phyloP scores from a whole-genome alignment of 2,329 filamentous ascomycete species.

The Aureobasidium sp. region DNA sequence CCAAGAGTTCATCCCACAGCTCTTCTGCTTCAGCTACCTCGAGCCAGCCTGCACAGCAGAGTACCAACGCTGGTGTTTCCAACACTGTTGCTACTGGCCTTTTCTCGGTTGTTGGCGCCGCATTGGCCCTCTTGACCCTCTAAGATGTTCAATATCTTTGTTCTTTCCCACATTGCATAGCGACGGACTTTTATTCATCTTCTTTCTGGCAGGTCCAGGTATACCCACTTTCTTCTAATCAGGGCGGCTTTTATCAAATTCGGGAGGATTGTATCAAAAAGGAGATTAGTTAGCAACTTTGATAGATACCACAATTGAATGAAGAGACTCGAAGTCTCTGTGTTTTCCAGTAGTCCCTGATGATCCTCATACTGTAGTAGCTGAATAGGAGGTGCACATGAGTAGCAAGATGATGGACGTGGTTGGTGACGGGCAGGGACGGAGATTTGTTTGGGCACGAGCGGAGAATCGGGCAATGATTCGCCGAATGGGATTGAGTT shows the following conservation, averaged over 20 bases:
- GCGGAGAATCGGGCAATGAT: not conserved
- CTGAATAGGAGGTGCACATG: not conserved
- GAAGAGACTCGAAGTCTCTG: not conserved
- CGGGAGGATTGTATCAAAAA: not conserved
- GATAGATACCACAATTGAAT: slow-evolving; percentile 2
- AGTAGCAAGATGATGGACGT: not conserved
- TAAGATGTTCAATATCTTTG: not conserved
- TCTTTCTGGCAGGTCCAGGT: slow-evolving; percentile 10
- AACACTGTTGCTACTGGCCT: slow-evolving; percentile 1
- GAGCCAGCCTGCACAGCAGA: slow-evolving; percentile 2
- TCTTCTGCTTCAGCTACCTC: not conserved
- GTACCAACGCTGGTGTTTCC: not conserved
- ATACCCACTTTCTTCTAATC: slow-evolving; percentile 1
- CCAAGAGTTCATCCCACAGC: not conserved
- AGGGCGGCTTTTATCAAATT: not conserved
- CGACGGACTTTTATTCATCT: not conserved
- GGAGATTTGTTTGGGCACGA: slow-evolving; percentile 3
- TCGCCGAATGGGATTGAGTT: slow-evolving; percentile 3
- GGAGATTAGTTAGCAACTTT: not conserved
- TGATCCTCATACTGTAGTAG: not conserved
- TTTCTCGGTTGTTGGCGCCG: not conserved
- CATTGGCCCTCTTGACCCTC: slow-evolving; percentile 3
- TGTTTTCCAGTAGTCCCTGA: not conserved
- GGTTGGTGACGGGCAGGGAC: not conserved
- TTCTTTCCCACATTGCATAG: slow-evolving; percentile 1